These are phyloP conservation scores for Pythium periplocum DNA, from an alignment of 352 stramenopile genomes.

Conservation along the genomic window DNA sequence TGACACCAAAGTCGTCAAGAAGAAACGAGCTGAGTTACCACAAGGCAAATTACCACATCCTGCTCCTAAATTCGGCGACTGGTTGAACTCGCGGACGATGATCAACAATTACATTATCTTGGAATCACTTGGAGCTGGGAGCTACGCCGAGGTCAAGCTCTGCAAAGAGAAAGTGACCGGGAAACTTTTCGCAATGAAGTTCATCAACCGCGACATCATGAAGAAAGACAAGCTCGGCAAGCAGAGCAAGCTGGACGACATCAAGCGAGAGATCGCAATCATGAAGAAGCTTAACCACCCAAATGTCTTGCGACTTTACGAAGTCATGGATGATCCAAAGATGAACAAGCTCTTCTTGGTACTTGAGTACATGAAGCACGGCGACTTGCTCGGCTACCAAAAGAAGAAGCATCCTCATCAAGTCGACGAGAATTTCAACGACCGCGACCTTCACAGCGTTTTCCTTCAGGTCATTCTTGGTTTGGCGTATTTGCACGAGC, in stretches of 20 bases:
- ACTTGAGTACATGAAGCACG: constrained; percentile 94
- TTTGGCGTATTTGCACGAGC: constrained; percentile 87
- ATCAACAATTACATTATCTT: constrained; percentile 94
- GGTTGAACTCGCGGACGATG: constrained; percentile 83
- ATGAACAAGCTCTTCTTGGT: constrained; percentile 95
- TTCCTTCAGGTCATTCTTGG: constrained; percentile 70
- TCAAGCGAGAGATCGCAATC: constrained; percentile 94
- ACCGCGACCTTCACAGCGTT: constrained; percentile 68
- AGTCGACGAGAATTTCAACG: constrained; percentile 38
- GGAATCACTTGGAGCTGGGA: constrained; percentile 77
- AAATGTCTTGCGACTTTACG: constrained; percentile 91
- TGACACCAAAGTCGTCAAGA: constrained; percentile 78
- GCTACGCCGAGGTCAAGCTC: constrained; percentile 89
- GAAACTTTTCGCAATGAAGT: constrained; percentile 82
- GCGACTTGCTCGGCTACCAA: constrained; percentile 65
- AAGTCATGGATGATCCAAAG: constrained; percentile 95
- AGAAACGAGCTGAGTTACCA: constrained; percentile 74
- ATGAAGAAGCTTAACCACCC: constrained; percentile 97
- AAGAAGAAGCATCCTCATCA: constrained; percentile 57
- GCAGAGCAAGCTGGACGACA: constrained; percentile 76
- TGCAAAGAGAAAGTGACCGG: constrained; percentile 79
- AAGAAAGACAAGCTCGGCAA: constrained; percentile 80
- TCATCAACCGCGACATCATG: constrained; percentile 86
- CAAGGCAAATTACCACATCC: constrained; percentile 70
- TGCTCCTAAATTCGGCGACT: constrained; percentile 76